Base-by-base conservation (phyloP, 148 eudicot species). In the Pharnaceum exiguum region DNA sequence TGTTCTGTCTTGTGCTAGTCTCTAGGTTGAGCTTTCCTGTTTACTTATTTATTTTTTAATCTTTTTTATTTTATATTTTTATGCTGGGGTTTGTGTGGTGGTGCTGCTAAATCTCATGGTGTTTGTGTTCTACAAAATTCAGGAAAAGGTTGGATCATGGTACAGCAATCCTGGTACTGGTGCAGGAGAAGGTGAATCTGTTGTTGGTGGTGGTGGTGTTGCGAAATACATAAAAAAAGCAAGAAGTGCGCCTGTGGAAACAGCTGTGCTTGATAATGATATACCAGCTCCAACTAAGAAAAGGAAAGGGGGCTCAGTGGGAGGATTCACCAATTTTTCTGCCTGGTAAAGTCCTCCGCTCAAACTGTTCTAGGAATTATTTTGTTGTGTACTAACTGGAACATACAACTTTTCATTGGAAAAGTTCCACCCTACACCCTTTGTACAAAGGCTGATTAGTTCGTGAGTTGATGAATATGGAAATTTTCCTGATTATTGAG, bases 81-180 rank as follows among this genome's bases (percentile, higher is more conserved):
- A 19, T 43, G 12, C 32, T 5, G 15, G 16, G 38, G 25, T 30
- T 26, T 8, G 25, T 12, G 27, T 18, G 27, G 7, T 12, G 12
- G 7, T 18, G 42, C 2, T 23, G 4, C 21, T 29, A 23, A 12
- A 15, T 46, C 59, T 23, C 31, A 23, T 55, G 17, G 18, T 17
- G 36, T 46, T 36, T 17, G 25, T 10, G 23, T 51, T 21, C 3
- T 17, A 10, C 49, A 22, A 45, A 54, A 60, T 72, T 75, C 85
- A 88, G 96, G 98, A 85, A 36, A 82, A 85, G 74, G 70, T 93
- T 54, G 98, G 98, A 28, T 93, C 98, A 54, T 93, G 98, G 96
- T 93, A 73, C 65, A 93, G 96, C 79, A 88, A 82, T 60, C 98
- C 98, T 3, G 89, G 78, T 23, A 82, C 78, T 6, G 87, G 87